Evolutionary conservation across 768 basidiomycete species (phyloP).

Genomic region (Podaxis mareebaensis): DNA sequence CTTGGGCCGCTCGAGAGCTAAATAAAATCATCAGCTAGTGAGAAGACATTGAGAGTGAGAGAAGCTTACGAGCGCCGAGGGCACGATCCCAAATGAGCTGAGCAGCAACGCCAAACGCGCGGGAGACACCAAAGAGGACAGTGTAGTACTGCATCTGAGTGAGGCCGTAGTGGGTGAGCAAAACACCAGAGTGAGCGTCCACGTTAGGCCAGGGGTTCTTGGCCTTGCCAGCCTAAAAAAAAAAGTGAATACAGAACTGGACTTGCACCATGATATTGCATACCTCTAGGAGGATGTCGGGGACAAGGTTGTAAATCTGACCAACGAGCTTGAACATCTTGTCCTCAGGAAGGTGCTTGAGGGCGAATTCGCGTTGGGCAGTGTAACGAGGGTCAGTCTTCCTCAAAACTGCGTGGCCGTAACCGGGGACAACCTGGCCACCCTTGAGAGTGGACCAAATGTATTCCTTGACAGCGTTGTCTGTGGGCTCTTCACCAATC

Average conservation of each 20-base stretch:
- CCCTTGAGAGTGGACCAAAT: slow-evolving; percentile 93
- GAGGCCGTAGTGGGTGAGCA: slow-evolving; percentile 84
- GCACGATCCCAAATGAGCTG: slow-evolving; percentile 95
- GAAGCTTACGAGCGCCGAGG: slow-evolving; percentile 78
- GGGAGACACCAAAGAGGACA: slow-evolving; percentile 95
- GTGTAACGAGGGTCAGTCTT: slow-evolving; percentile 93
- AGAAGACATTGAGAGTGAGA: slow-evolving; percentile 1
- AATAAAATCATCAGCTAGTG: neutral
- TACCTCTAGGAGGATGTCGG: slow-evolving; percentile 85
- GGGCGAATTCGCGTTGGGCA: slow-evolving; percentile 87
- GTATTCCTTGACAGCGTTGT: slow-evolving; percentile 90
- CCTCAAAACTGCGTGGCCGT: slow-evolving; percentile 83
- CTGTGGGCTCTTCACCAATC: slow-evolving; percentile 82
- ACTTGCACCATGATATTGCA: neutral
- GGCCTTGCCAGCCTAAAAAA: slow-evolving; percentile 75
- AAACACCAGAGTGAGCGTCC: slow-evolving; percentile 93
- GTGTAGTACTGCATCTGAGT: slow-evolving; percentile 96
- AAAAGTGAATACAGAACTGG: slow-evolving; percentile 4
- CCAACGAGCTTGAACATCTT: slow-evolving; percentile 94
- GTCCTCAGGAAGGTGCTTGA: slow-evolving; percentile 83
- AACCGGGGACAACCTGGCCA: slow-evolving; percentile 94
- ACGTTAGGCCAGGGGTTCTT: slow-evolving; percentile 98
- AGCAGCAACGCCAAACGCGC: slow-evolving; percentile 86
- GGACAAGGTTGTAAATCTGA: slow-evolving; percentile 86
- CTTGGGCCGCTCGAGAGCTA: slow-evolving; percentile 89